These are phyloP conservation scores for Epichloe hybrida DNA, from an alignment of 2,329 filamentous ascomycete genomes.

Conservation along the genomic window DNA sequence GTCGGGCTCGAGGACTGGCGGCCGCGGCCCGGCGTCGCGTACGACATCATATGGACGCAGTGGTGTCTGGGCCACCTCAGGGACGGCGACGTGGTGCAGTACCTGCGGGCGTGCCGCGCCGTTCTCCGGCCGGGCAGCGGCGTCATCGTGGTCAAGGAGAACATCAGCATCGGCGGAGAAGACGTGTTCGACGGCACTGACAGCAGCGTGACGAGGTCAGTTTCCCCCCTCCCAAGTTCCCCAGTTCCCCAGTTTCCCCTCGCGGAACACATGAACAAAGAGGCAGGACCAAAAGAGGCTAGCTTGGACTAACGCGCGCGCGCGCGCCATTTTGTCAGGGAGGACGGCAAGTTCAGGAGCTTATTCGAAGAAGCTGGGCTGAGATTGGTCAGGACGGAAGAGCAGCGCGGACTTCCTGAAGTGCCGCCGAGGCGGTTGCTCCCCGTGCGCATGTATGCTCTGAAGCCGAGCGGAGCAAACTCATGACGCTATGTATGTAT, in stretches of 20 bases:
- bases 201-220: slow-evolving; percentile 58
- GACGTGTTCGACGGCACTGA: slow-evolving; percentile 68
- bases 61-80: slow-evolving; percentile 81
- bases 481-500: too few species aligned
- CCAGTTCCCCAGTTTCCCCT: too few species aligned
- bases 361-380: slow-evolving; percentile 60
- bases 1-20: slow-evolving; percentile 62
- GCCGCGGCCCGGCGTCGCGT: slow-evolving; percentile 32
- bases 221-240: neutral
- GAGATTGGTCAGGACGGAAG: slow-evolving; percentile 52
- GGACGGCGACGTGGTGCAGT: slow-evolving; percentile 57
- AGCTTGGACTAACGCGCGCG: too few species aligned
- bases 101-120: slow-evolving; percentile 46
- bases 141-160: slow-evolving; percentile 45
- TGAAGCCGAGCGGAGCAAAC: slow-evolving; percentile 34
- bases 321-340: slow-evolving; percentile 26
- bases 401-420: slow-evolving; percentile 56
- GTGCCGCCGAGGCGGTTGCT: slow-evolving; percentile 39
- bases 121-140: slow-evolving; percentile 19
- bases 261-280: too few species aligned
- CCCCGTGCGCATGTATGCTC: slow-evolving; percentile 66
- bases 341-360: slow-evolving; percentile 54
- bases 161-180: slow-evolving; percentile 40
- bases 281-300: too few species aligned
- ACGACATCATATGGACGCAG: slow-evolving; percentile 80